phyloP scores from a whole-genome alignment of 2,329 filamentous ascomycete genomes.

The Alternaria gaisen region DNA sequence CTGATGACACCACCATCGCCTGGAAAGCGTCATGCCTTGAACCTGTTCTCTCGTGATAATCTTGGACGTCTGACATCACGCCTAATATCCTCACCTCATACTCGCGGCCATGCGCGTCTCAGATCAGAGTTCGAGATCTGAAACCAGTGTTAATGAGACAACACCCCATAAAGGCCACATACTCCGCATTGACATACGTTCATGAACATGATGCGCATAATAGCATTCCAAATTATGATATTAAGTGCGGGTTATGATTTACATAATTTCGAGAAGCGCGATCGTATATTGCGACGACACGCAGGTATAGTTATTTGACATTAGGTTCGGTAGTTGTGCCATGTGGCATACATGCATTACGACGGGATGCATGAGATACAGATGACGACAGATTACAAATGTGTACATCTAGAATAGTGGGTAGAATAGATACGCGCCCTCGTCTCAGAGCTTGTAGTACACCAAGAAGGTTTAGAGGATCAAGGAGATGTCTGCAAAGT shows the following conservation, averaged over 20 bases:
- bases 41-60: not conserved
- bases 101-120: slow-evolving; percentile 3
- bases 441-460: not conserved
- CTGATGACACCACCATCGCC: not conserved
- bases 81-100: not conserved
- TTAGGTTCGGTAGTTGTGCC: not conserved
- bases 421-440: not conserved
- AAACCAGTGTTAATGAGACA: slow-evolving; percentile 14
- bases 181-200: not conserved
- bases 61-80: not conserved
- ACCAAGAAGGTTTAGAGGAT: not conserved
- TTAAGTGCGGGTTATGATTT: slow-evolving; percentile 4
- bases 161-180: not conserved
- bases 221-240: slow-evolving; percentile 12
- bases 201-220: slow-evolving; percentile 4
- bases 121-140: slow-evolving; percentile 10
- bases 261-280: not conserved
- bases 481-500: slow-evolving; percentile 5
- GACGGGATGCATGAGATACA: not conserved
- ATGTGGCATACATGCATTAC: not conserved
- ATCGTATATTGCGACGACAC: not conserved
- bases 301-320: not conserved
- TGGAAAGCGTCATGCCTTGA: not conserved
- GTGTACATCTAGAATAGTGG: slow-evolving; percentile 2
- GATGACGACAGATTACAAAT: slow-evolving; percentile 11